Base-by-base conservation (phyloP, 305 asterid genomes). In the Fraxinus dipetala region DNA sequence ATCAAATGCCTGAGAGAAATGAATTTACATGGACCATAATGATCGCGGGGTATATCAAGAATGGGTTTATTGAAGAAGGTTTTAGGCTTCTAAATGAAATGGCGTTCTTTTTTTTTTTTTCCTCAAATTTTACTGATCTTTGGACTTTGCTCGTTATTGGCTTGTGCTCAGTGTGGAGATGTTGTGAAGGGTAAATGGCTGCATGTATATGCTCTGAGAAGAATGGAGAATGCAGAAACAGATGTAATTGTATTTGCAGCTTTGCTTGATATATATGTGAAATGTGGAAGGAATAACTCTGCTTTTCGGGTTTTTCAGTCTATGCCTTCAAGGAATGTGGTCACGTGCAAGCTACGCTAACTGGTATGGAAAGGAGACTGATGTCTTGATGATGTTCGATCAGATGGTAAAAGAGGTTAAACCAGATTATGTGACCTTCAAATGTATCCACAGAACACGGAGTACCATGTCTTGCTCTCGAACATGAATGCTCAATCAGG, bases 201-300 rank as follows among this genome's bases (percentile, higher is more conserved):
- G 75, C 97, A 93, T 43, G 32, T 86, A 1, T 87, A 87, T 81
- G 90, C 92, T 82, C 79, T 91, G 85, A 91, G 82, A 87, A 79
- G 80, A 79, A 77, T 83, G 73, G 61, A 43, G 9, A 85, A 81
- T 16, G 87, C 89, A 11, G 87, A 86, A 1, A 76, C 32, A 1
- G 90, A 91, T 69, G 85, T 91, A 56, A 83, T 90, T 79, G 86
- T 91, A 14, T 86, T 85, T 5, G 91, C 95, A 1, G 87, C 98
- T 48, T 85, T 94, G 84, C 90, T 94, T 20, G 93, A 94, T 67
- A 94, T 94, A 97, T 94, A 94, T 77, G 95, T 95, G 2, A 93
- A 93, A 83, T 94, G 98, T 76, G 97, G 97, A 16, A 85, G 88
- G 36, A 86, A 91, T 26, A 77, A 85, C 34, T 70, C 83, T 72